Conservation (phyloP, 805 yeast genomes). For the Candida morakotiae region DNA sequence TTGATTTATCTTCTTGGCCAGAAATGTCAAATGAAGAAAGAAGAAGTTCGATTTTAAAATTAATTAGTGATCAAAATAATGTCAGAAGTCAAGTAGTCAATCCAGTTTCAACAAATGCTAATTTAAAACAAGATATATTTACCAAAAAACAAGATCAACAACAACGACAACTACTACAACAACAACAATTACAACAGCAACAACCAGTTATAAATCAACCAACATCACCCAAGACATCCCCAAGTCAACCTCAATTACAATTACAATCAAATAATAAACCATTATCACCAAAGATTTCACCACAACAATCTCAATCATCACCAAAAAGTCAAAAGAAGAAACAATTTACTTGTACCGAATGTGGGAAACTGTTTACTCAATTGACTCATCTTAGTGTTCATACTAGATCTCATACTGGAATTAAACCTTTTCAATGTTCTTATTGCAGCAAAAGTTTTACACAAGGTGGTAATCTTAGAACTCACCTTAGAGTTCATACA, state of each 20-base stretch:
- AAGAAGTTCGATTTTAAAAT: slow-evolving; percentile 35
- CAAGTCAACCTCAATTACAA: slow-evolving; percentile 10
- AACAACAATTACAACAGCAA: slow-evolving; percentile 30
- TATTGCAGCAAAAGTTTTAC: slow-evolving; percentile 80
- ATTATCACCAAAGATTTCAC: slow-evolving; percentile 13
- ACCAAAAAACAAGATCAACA: slow-evolving; percentile 14
- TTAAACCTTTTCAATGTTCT: slow-evolving; percentile 76
- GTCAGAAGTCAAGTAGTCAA: slow-evolving; percentile 11
- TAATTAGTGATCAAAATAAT: slow-evolving; percentile 30
- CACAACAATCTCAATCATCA: slow-evolving; percentile 8
- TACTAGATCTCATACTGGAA: slow-evolving; percentile 81
- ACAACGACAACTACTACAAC: slow-evolving; percentile 16
- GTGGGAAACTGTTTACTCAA: slow-evolving; percentile 79
- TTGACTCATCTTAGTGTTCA: slow-evolving; percentile 91
- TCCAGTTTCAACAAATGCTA: slow-evolving; percentile 12
- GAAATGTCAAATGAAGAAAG: slow-evolving; percentile 38
- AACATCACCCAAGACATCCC: slow-evolving; percentile 39
- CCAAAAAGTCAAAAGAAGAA: slow-evolving; percentile 11
- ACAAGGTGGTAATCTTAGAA: slow-evolving; percentile 85
- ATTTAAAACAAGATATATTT: slow-evolving; percentile 37
- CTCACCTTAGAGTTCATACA: slow-evolving; percentile 82
- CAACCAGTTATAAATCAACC: slow-evolving; percentile 29
- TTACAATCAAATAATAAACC: slow-evolving; percentile 1
- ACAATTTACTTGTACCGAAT: slow-evolving; percentile 65
- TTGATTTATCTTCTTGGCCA: slow-evolving; percentile 19